Base-by-base conservation (phyloP, 768 basidiomycete species). In the Macrolepiota dolichaula region DNA sequence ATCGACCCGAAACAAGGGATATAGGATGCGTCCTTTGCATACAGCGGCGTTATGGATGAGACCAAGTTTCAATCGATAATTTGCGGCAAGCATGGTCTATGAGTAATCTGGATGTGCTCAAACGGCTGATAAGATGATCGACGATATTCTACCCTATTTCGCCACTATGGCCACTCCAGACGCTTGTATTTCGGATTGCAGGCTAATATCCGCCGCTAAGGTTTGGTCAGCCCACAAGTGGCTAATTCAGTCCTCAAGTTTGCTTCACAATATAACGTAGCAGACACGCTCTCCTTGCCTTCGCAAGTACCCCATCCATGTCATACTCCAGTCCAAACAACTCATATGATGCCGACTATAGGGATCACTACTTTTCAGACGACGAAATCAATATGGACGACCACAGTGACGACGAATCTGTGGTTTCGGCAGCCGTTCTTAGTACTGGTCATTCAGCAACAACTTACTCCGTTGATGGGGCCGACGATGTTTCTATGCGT, bases 401-500 rank as follows among this genome's bases (percentile, higher is more conserved):
- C 27, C 17, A 19, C 29, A 60, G 51, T 22, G 59, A 60, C 24
- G 36, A n/a, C 29, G 59, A 46, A 35, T 60, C 59, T n/a, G 51
- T 35, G 32, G 32, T 40, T 24, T 60, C 59, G 17, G 59, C 51
- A n/a, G 40, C 51, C 19, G 51, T 60, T 37, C 53, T 60, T 47
- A 60, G 59, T 42, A 11, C 17, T 42, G 42, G 29, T 24, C 42
- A 38, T 13, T 52, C 59, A 54, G 19, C 27, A 35, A 54, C 51
- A 17, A 53, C 51, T 17, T n/a, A 19, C 27, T 60, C 59, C 3
- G 59, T 47, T n/a, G 25, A 79, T 55, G 84, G 85, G 65, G 65
- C 69, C 49, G 67, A 68, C 55, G 58, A 59, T 19, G 35, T 49
- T 38, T 86, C 86, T 1, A 82, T 83, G 78, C 86, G 85, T 54